These are phyloP conservation scores for Pelargonium citronellum DNA, from an alignment of 441 rosid species.

Conservation along the genomic window DNA sequence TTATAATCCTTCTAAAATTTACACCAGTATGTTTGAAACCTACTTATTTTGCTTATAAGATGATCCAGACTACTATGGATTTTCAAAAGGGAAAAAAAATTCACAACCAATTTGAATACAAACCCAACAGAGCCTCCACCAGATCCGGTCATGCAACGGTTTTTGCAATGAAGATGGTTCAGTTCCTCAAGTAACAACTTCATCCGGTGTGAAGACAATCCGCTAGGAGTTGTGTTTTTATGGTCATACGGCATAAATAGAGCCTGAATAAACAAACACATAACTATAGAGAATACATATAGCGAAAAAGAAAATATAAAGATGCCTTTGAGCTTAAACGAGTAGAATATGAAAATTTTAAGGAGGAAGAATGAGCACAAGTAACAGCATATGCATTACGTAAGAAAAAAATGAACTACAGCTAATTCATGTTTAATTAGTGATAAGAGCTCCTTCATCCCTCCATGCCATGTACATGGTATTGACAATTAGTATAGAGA, in stretches of 20 bases:
- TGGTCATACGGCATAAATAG: constrained; percentile 98
- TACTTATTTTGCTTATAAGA: not conserved
- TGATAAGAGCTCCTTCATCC: not conserved
- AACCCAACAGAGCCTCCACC: constrained; percentile 99
- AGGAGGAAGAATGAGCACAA: too few relatives aligned
- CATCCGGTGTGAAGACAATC: constrained; percentile 57
- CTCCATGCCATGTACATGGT: too few relatives aligned
- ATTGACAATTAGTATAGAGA: too few relatives aligned
- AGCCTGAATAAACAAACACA: constrained; percentile 41
- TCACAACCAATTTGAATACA: constrained; percentile 26
- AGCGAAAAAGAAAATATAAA: too few relatives aligned
- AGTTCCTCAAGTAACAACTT: constrained; percentile 64
- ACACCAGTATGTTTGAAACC: not conserved
- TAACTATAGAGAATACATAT: too few relatives aligned
- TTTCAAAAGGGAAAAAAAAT: too few relatives aligned
- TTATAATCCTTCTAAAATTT: not conserved
- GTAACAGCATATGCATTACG: too few relatives aligned
- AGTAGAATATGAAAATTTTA: too few relatives aligned
- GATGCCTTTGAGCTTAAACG: too few relatives aligned
- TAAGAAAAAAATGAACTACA: not conserved
- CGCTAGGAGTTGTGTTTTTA: constrained; percentile 77
- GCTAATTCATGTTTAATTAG: not conserved
- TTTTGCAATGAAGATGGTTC: constrained; percentile 63
- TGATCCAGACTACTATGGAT: not conserved
- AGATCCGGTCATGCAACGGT: constrained; percentile 82